These are phyloP conservation scores for Pythium myriotylum DNA, from an alignment of 352 stramenopile genomes.

Conservation along the genomic window DNA sequence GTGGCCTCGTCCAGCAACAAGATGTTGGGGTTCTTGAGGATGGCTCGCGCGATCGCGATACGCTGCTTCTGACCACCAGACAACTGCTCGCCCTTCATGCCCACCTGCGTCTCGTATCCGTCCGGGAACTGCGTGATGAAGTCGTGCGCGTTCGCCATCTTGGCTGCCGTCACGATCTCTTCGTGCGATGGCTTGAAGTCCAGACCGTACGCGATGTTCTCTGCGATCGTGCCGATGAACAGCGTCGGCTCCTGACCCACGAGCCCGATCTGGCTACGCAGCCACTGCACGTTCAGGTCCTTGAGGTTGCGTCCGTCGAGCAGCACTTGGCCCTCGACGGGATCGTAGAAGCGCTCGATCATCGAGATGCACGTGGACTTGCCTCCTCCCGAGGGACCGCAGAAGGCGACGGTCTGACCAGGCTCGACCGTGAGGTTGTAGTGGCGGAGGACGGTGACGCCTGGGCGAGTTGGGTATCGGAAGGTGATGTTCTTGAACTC, in stretches of 20 bases:
- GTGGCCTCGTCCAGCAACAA: conserved; percentile 93
- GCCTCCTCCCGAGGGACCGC: no score
- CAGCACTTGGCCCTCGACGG: conserved; percentile 47
- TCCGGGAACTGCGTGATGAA: conserved; percentile 92
- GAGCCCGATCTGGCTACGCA: conserved; percentile 59
- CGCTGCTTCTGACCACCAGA: conserved; percentile 64
- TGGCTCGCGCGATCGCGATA: conserved; percentile 90
- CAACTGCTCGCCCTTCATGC: conserved; percentile 87
- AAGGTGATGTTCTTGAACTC: no score
- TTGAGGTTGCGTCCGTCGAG: conserved; percentile 75
- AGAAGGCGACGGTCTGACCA: no score
- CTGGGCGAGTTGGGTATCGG: no score
- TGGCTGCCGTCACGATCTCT: conserved; percentile 82
- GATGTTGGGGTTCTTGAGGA: conserved; percentile 84
- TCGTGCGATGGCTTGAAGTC: conserved; percentile 37
- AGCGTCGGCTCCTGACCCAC: conserved; percentile 11
- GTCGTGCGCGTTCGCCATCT: conserved; percentile 90
- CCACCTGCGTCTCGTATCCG: conserved; percentile 92
- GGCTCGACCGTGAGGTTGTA: no score
- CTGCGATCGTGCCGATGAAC: conserved; percentile 44
- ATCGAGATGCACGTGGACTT: conserved; percentile 23
- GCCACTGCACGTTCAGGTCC: conserved; percentile 56
- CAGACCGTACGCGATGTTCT: conserved; percentile 64
- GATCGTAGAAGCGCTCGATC: conserved; percentile 69
- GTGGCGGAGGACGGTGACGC: no score